Evolutionary conservation across 2,329 filamentous ascomycete genomes (phyloP).

Genomic region (Stachybotrys chartarum): DNA sequence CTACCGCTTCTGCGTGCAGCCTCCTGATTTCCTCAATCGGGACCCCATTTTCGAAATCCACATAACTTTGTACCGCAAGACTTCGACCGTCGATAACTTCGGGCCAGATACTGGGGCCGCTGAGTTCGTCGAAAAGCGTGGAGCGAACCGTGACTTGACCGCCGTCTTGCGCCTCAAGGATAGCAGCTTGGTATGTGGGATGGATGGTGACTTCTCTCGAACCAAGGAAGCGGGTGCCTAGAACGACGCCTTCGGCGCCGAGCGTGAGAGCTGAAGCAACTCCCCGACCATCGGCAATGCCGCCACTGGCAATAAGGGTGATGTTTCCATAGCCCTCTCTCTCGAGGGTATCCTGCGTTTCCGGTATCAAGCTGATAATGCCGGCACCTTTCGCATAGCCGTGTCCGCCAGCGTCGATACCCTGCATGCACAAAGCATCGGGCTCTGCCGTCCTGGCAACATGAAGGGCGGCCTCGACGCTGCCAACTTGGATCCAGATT

Average conservation of each 20-base stretch:
- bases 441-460: not conserved
- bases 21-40: not conserved
- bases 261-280: conserved; percentile 1
- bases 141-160: not conserved
- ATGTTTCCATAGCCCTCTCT: not conserved
- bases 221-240: not conserved
- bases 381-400: not conserved
- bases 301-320: not conserved
- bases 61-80: not conserved
- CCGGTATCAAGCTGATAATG: conserved; percentile 1
- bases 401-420: conserved; percentile 1
- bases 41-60: not conserved
- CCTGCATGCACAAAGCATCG: not conserved
- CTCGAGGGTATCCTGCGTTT: not conserved
- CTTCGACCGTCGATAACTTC: not conserved
- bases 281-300: conserved; percentile 1
- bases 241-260: not conserved
- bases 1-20: not conserved
- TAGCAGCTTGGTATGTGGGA: not conserved
- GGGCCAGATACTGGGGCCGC: not conserved
- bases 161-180: not conserved
- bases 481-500: conserved; percentile 1
- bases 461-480: not conserved
- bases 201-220: not conserved
- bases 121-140: not conserved